Evolutionary conservation across 1,284 basidiomycete genomes (phyloP).

Genomic region (Puccinia horiana): DNA sequence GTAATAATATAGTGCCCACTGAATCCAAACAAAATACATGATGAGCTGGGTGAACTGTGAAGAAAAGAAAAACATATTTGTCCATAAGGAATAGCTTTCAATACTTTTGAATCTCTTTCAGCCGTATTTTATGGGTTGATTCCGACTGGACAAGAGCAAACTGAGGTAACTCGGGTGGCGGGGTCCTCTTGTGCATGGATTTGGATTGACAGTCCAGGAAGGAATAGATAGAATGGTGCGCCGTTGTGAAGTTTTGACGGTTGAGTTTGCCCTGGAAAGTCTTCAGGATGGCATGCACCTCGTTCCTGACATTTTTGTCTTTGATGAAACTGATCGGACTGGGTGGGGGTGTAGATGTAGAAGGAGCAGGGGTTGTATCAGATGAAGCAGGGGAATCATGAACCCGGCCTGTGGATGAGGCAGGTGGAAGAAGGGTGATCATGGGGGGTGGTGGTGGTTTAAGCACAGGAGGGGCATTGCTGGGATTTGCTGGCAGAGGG

Average conservation of each 20-base stretch:
- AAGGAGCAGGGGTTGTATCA: neutral
- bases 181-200: conserved; percentile 7
- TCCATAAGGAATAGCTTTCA: neutral
- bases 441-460: neutral
- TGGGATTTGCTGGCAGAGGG: no score
- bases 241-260: neutral
- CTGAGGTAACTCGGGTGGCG: neutral
- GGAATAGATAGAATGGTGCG: neutral
- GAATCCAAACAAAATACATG: neutral
- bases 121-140: neutral
- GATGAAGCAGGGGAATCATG: neutral
- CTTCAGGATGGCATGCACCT: neutral
- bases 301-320: neutral
- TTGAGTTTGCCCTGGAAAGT: neutral
- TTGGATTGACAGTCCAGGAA: neutral
- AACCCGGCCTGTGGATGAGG: neutral
- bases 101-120: conserved; percentile 17
- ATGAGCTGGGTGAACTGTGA: neutral
- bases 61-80: neutral
- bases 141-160: neutral
- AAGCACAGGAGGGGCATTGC: neutral
- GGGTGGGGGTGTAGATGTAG: neutral
- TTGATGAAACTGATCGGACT: neutral
- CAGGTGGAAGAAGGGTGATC: neutral
- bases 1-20: neutral